These are phyloP conservation scores for Fusarium sp. DNA, from an alignment of 2,329 filamentous ascomycete genomes.

Conservation along the genomic window DNA sequence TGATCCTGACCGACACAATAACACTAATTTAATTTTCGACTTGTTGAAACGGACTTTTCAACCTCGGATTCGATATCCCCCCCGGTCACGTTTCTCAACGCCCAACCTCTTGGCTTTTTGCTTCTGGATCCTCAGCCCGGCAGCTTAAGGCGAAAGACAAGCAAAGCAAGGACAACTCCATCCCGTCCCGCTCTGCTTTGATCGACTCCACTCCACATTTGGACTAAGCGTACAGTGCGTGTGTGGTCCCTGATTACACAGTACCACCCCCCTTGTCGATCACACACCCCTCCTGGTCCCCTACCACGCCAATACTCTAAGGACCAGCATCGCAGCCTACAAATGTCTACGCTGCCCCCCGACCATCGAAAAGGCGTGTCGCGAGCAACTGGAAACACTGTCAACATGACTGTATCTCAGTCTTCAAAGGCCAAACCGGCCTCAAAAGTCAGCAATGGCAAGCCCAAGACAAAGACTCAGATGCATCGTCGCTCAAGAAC, in stretches of 20 bases:
- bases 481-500: constrained; percentile 95
- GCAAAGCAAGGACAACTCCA: constrained; percentile 34
- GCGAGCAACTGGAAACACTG: constrained; percentile 60
- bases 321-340: constrained; percentile 55
- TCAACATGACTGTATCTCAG: constrained; percentile 74
- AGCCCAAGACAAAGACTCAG: constrained; percentile 79
- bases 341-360: constrained; percentile 78
- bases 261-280: constrained; percentile 40
- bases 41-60: constrained; percentile 45
- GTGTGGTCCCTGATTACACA: constrained; percentile 33
- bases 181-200: constrained; percentile 51
- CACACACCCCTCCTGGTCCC: constrained; percentile 46
- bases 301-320: constrained; percentile 46
- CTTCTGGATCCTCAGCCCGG: constrained; percentile 42
- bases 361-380: constrained; percentile 65
- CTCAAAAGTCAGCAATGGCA: constrained; percentile 66
- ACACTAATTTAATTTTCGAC: constrained; percentile 52
- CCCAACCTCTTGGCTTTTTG: constrained; percentile 45
- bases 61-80: constrained; percentile 38
- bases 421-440: constrained; percentile 70
- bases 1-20: constrained; percentile 46
- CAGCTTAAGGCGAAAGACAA: constrained; percentile 17
- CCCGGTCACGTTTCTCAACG: constrained; percentile 41
- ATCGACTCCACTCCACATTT: constrained; percentile 48
- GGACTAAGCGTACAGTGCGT: constrained; percentile 25